Evolutionary conservation across 2,329 filamentous ascomycete species (phyloP).

Genomic region (Paraphoma sp.): DNA sequence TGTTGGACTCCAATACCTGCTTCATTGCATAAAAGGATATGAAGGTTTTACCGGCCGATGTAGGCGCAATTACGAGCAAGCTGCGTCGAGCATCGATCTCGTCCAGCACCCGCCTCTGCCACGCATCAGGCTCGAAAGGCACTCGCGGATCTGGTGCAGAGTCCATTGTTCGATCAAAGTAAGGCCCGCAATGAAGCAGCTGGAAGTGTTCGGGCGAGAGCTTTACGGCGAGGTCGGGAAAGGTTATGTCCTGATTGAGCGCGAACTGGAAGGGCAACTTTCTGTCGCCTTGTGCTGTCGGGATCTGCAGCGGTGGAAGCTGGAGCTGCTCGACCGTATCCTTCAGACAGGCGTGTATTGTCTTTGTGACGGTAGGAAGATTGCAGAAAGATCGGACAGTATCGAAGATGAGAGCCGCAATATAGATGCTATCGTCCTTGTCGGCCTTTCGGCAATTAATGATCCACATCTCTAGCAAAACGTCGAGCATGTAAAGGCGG

Average conservation of each 20-base stretch:
- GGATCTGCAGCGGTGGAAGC: conserved; percentile 46
- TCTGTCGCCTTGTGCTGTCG: conserved; percentile 41
- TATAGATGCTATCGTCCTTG: conserved; percentile 37
- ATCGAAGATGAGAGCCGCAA: conserved; percentile 44
- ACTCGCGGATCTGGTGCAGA: conserved; percentile 72
- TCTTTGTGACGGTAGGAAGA: conserved; percentile 36
- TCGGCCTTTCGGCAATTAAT: conserved; percentile 34
- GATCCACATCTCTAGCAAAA: conserved; percentile 58
- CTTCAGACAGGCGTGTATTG: conserved; percentile 39
- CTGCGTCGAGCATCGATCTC: conserved; percentile 74
- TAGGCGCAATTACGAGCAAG: conserved; percentile 78
- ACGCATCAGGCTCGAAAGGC: conserved; percentile 75
- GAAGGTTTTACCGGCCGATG: conserved; percentile 82
- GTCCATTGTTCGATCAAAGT: conserved; percentile 77
- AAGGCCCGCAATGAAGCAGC: conserved; percentile 72
- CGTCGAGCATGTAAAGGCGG: conserved; percentile 58
- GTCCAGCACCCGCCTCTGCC: conserved; percentile 77
- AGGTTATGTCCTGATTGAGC: conserved; percentile 25
- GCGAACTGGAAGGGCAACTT: conserved; percentile 54
- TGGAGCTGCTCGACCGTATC: conserved; percentile 48
- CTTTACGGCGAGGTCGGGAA: conserved; percentile 44
- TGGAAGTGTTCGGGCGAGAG: conserved; percentile 66
- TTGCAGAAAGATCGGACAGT: conserved; percentile 36
- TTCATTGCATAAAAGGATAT: conserved; percentile 87
- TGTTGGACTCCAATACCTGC: conserved; percentile 70